Evolutionary conservation across 495 filamentous ascomycete genomes (phyloP).

Genomic region (Xylaria intraflava): DNA sequence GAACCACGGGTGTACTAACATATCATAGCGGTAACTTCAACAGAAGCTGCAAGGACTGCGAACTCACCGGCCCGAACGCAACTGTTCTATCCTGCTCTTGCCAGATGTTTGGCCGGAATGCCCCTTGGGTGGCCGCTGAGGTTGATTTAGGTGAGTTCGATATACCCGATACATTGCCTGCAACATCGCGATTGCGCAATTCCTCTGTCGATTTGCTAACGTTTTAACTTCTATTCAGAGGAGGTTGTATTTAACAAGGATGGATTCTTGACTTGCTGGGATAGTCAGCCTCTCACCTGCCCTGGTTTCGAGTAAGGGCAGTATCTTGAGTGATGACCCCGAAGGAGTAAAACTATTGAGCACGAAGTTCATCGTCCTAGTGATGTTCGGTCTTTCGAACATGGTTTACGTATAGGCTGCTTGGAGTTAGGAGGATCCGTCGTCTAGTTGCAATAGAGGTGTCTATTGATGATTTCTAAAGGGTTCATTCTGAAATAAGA

Average conservation of each 20-base stretch:
- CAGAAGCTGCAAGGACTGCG: conserved; percentile 4
- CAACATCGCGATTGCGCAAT: background rate
- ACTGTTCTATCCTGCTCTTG: conserved; percentile 7
- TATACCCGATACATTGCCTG: background rate
- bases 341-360: no score
- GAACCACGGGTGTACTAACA: background rate
- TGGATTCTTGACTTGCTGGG: conserved; percentile 1
- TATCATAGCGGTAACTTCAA: conserved; percentile 1
- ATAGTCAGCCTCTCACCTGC: background rate
- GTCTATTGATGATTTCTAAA: no score
- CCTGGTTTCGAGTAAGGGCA: background rate
- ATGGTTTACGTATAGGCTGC: no score
- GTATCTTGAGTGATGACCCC: no score
- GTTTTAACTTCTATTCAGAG: background rate
- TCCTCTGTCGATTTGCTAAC: background rate
- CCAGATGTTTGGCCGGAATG: conserved; percentile 4
- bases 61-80: background rate
- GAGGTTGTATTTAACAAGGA: conserved; percentile 2
- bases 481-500: no score
- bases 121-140: conserved; percentile 1
- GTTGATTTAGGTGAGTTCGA: conserved; percentile 5
- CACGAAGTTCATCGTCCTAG: no score
- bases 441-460: no score
- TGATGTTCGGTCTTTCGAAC: no score
- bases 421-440: no score